Evolutionary conservation across 1,139 yeast genomes (phyloP), one percentile per base, ranked within the genome.

Genomic region (Sugiyamaella neomexicana): DNA sequence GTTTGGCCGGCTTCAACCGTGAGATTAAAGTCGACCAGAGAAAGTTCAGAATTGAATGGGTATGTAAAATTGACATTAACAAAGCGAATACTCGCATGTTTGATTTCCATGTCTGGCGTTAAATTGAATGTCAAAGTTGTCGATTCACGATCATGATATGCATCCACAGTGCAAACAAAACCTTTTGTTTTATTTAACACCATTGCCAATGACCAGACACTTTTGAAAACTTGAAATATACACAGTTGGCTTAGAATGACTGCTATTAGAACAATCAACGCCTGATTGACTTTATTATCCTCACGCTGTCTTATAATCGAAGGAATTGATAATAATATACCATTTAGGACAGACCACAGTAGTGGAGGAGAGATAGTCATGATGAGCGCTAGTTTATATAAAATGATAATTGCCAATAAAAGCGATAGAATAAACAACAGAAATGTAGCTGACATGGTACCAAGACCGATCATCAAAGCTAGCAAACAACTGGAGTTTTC

Each of bases 1-100:
- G 45, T 40, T 25, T 52, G 51, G 9, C 47, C 41, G 34, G 54
- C n/a, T 20, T 40, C 46, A 13, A 52, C 39, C 12, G 46, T 39
- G 10, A 52, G 20, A 20, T 40, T 32, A 25, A 52, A 36, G 29
- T 40, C 34, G 6, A 31, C 27, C 3, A 52, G 36, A 5, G 46
- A 29, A 25, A 41, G 44, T 16, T 13, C 15, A 6, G 46, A 27
- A 20, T 23, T 31, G n/a, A 17, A 31, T 38, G 54, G 49, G 12
- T 29, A 32, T 5, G 50, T 31, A 38, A 44, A 43, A n/a, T 45
- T 32, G 17, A 52, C 54, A 32, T 46, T 13, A 2, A 31, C 44
- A 23, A 52, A 52, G 10, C 34, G 42, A 15, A 52, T 45, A 15
- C 50, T 39, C 5, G 50, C 51, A 8, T 40, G 32, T 20, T 36